Evolutionary conservation across 805 yeast species (phyloP).

Genomic region (Yamadazyma nakazawae): DNA sequence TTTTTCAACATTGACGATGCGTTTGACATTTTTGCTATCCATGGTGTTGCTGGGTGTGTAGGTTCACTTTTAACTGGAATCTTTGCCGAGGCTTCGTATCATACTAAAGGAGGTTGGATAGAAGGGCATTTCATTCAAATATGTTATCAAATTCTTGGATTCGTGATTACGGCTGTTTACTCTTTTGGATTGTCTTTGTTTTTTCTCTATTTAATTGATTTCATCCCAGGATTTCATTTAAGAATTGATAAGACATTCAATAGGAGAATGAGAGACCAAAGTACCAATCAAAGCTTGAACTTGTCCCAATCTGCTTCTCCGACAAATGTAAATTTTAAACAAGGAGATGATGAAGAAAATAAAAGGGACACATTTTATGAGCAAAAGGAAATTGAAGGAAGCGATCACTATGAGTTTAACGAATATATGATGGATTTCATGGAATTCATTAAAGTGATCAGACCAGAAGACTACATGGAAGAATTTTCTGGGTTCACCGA

Average conservation of each 20-base stretch:
- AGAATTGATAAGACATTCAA: conserved; percentile 40
- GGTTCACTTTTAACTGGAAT: conserved; percentile 41
- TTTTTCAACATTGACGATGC: conserved; percentile 40
- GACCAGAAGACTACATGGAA: conserved; percentile 31
- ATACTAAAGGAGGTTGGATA: conserved; percentile 41
- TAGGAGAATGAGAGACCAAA: conserved; percentile 21
- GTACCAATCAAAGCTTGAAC: conserved; percentile 10
- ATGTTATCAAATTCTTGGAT: conserved; percentile 38
- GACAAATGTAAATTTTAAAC: conserved; percentile 2
- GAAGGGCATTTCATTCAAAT: conserved; percentile 38
- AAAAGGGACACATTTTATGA: conserved; percentile 23
- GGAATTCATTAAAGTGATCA: conserved; percentile 35
- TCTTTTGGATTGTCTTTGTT: conserved; percentile 31
- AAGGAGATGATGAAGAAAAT: conserved; percentile 1
- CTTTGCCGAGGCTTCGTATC: conserved; percentile 32
- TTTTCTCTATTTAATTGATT: conserved; percentile 34
- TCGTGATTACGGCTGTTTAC: conserved; percentile 31
- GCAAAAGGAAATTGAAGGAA: conserved; percentile 31
- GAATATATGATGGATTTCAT: conserved; percentile 40
- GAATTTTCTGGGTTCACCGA: background rate
- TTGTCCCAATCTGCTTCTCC: conserved; percentile 16
- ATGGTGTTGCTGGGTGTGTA: conserved; percentile 39
- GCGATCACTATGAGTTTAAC: conserved; percentile 38
- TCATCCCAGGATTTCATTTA: conserved; percentile 39
- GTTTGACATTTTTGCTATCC: conserved; percentile 42